Evolutionary conservation across 2,329 filamentous ascomycete species (phyloP), one percentile per base, ranked within the genome.

Genomic region (Zalaria sp.): DNA sequence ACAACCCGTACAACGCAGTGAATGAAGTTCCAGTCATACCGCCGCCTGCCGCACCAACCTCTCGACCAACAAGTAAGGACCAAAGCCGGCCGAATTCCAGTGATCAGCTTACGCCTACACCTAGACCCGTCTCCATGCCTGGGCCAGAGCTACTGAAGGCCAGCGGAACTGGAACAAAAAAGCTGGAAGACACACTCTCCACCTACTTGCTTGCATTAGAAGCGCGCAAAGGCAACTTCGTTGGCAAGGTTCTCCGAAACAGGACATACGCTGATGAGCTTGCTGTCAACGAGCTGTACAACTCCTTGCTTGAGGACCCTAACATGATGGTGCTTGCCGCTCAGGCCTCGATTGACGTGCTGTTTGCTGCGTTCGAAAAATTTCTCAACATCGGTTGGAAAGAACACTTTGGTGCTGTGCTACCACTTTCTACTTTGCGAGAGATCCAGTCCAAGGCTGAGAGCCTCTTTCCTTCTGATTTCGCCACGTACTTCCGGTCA

Each of bases 311-410:
- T 11, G 87, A 94, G 57, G 82, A 82, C 48, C 84, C 87, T 0
- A 81, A 77, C 40, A 86, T 85, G 53, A 72, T 83, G 48, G 82
- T 93, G 41, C 68, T 79, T 6, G 77, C 83, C 2, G 73, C 78
- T 0, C 86, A 94, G 45, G 72, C 84, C 5, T 74, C 79, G 3
- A 77, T 89, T 5, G 87, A 95, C 54, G 79, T 89, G 18, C 72
- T 96, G 4, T 93, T 95, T 55, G 82, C 83, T 26, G 83, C 88
- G 0, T 96, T 95, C 57, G 88, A 95, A 58, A 95, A 93, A 47
- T 96, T 95, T 51, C 66, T 95, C 46, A 79, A 78, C 44, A 80
- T 87, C 47, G 87, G 84, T 8, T 96, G 89, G 89, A 79, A 75
- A 45, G 83, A 89, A 49, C 81, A 85, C 51, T 87, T 95, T 70